Conservation (phyloP, 257 asterid genomes). For the Solanum peruvianum region DNA sequence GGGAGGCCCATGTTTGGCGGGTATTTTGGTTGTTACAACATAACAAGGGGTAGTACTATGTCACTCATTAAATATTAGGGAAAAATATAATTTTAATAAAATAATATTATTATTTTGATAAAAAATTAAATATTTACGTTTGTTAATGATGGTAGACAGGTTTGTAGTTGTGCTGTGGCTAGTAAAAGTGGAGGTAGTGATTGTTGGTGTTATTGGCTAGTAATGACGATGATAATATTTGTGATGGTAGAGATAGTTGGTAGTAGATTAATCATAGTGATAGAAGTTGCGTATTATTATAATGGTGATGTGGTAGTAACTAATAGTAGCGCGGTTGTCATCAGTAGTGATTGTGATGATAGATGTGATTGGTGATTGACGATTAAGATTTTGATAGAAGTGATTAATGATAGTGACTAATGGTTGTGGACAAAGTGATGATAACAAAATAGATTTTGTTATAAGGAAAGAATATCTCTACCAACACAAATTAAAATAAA, state of each 20-base stretch:
- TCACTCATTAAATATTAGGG: background rate
- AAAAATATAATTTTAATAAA: background rate
- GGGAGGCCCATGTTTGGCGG: constrained; percentile 5
- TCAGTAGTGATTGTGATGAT: no score
- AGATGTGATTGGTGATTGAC: background rate
- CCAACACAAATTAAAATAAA: background rate
- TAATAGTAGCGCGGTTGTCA: no score
- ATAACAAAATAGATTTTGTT: no score
- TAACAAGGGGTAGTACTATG: background rate
- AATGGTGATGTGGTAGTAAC: background rate
- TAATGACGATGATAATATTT: background rate
- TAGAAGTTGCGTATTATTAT: background rate
- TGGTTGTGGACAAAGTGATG: background rate
- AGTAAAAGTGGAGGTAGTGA: background rate
- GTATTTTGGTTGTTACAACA: background rate
- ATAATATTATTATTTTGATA: background rate
- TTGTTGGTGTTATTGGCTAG: background rate
- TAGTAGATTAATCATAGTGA: background rate
- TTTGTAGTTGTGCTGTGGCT: background rate
- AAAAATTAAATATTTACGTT: background rate
- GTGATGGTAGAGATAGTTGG: background rate
- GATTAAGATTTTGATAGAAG: background rate
- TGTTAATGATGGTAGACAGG: background rate
- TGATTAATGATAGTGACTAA: background rate
- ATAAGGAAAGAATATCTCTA: no score